Evolutionary conservation across 306 rosid species (phyloP).

Genomic region (Coriaria nepalensis): DNA sequence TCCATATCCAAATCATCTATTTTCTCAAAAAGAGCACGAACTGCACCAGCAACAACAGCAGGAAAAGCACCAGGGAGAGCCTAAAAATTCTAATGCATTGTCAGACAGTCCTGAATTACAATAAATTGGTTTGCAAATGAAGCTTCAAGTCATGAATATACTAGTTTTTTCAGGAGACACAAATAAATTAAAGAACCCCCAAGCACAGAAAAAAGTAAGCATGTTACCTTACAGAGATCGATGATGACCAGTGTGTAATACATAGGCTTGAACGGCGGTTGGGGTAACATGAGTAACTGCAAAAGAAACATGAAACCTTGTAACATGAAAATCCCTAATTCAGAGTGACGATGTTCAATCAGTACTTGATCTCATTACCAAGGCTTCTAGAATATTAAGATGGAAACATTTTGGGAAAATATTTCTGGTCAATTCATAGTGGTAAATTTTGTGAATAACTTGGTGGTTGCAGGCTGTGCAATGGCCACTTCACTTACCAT

Average conservation of each 20-base stretch:
- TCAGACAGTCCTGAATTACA: constrained; percentile 17
- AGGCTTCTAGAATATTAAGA: too few species aligned
- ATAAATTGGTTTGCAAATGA: background rate
- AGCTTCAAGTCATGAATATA: too few species aligned
- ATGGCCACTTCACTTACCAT: too few species aligned
- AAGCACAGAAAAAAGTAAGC: background rate
- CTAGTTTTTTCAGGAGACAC: constrained; percentile 1
- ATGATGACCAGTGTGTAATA: constrained; percentile 88
- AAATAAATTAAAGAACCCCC: constrained; percentile 11
- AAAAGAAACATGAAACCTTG: constrained; percentile 14
- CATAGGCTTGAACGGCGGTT: constrained; percentile 86
- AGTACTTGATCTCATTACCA: too few species aligned
- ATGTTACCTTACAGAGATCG: constrained; percentile 88
- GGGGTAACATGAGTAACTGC: constrained; percentile 92
- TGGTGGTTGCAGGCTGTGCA: too few species aligned
- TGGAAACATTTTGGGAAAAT: too few species aligned
- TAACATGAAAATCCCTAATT: background rate
- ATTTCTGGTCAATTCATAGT: too few species aligned
- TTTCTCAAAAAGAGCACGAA: constrained; percentile 87
- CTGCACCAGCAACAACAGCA: constrained; percentile 95
- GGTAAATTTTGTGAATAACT: too few species aligned
- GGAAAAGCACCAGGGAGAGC: constrained; percentile 99
- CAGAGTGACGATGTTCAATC: too few species aligned
- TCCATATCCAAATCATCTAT: constrained; percentile 95
- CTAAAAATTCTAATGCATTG: constrained; percentile 26